Evolutionary conservation across 371 early-diverging fungal genomes (phyloP).

Genomic region (Thermomucor indicae-seudaticae): DNA sequence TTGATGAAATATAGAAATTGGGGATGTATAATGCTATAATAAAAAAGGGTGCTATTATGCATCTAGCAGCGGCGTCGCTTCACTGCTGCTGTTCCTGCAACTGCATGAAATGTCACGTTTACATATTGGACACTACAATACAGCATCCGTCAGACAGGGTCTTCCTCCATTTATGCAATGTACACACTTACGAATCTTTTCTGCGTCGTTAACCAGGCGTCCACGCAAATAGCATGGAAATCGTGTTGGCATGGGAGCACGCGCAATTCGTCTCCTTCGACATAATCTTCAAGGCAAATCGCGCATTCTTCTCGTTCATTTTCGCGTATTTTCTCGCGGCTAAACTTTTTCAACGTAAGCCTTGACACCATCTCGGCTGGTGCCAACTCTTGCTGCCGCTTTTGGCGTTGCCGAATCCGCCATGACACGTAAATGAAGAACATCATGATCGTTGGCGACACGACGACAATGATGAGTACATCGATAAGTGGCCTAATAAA

Average conservation of each 20-base stretch:
- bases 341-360: constrained; percentile 58
- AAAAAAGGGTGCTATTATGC: too few species aligned
- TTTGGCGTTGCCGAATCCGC: constrained; percentile 58
- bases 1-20: too few species aligned
- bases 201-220: constrained; percentile 78
- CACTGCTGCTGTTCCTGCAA: too few species aligned
- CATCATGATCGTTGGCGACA: constrained; percentile 69
- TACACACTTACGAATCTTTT: constrained; percentile 72
- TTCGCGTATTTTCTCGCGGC: constrained; percentile 44
- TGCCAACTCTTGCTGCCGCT: constrained; percentile 58
- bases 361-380: constrained; percentile 60
- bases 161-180: not conserved
- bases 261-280: constrained; percentile 72
- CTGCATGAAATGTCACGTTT: constrained; percentile 56
- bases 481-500: constrained; percentile 69
- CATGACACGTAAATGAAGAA: constrained; percentile 65
- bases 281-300: constrained; percentile 92
- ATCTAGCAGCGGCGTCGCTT: too few species aligned
- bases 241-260: constrained; percentile 86
- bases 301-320: constrained; percentile 80
- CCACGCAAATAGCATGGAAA: constrained; percentile 91
- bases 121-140: constrained; percentile 70
- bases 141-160: not conserved
- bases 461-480: constrained; percentile 64
- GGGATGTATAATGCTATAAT: too few species aligned